Percentiles rank a stretch among this genome's conserved stretches.
phyloP scores from a whole-genome alignment of 2,329 filamentous ascomycete species.

The Erysiphe neolycopersici region DNA sequence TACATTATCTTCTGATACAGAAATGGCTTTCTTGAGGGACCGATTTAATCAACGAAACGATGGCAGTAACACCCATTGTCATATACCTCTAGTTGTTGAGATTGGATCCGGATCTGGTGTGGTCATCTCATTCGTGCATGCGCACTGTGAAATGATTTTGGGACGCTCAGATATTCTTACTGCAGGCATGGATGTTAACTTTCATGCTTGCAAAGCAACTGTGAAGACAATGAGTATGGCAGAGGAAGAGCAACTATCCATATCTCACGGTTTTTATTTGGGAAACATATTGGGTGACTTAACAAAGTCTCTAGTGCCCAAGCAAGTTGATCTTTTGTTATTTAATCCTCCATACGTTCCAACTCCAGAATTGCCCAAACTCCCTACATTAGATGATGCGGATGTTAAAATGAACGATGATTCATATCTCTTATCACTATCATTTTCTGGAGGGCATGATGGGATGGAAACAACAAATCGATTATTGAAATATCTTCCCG shows the following conservation, averaged over 20 bases:
- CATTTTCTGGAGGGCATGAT: slow-evolving; percentile 68
- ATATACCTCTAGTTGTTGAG: slow-evolving; percentile 41
- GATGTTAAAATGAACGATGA: slow-evolving; percentile 41
- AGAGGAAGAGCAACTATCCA: slow-evolving; percentile 14
- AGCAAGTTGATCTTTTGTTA: slow-evolving; percentile 53
- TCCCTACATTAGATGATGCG: slow-evolving; percentile 5
- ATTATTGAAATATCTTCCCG: slow-evolving; percentile 42
- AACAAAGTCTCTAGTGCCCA: slow-evolving; percentile 27
- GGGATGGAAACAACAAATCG: slow-evolving; percentile 87
- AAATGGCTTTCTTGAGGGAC: slow-evolving; percentile 9
- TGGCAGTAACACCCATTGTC: slow-evolving; percentile 15
- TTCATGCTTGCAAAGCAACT: slow-evolving; percentile 56
- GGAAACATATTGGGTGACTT: slow-evolving; percentile 48
- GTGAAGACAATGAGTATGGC: slow-evolving; percentile 34
- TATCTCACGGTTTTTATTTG: slow-evolving; percentile 24
- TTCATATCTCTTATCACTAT: slow-evolving; percentile 56
- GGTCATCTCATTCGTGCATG: slow-evolving; percentile 66
- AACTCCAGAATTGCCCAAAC: slow-evolving; percentile 33
- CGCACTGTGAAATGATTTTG: slow-evolving; percentile 47
- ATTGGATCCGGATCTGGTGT: slow-evolving; percentile 81
- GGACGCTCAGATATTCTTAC: slow-evolving; percentile 43
- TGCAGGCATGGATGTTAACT: slow-evolving; percentile 62
- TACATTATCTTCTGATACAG: slow-evolving; percentile 40
- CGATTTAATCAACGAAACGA: neutral
- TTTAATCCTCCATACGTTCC: slow-evolving; percentile 98